Percentiles rank a stretch among this genome's conserved stretches.
phyloP scores from a whole-genome alignment of 164 flowering plant genomes.

The Piper betle region DNA sequence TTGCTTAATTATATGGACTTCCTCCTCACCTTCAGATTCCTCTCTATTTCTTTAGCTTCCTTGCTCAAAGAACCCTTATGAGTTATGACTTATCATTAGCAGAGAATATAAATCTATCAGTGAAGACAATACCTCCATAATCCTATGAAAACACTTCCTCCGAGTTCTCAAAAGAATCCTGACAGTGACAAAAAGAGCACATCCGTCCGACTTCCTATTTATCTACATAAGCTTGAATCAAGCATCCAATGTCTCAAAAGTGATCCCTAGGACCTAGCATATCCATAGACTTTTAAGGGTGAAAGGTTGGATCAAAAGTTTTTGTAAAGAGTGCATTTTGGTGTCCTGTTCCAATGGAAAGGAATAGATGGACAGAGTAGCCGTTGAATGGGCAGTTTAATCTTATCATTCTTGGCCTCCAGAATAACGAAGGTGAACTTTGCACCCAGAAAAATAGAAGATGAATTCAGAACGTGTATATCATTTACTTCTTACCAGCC shows the following conservation, averaged over 20 bases:
- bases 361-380: too few relatives aligned
- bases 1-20: not conserved
- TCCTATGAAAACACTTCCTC: not conserved
- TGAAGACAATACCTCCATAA: not conserved
- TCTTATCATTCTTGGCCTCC: too few relatives aligned
- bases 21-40: not conserved
- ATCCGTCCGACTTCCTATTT: not conserved
- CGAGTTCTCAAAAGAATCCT: not conserved
- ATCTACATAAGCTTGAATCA: not conserved
- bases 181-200: not conserved
- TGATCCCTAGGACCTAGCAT: not conserved
- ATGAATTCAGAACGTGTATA: too few relatives aligned
- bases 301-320: too few relatives aligned
- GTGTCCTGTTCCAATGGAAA: too few relatives aligned
- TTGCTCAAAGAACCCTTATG: not conserved
- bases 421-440: too few relatives aligned
- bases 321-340: too few relatives aligned
- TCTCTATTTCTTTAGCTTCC: not conserved
- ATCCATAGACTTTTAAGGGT: too few relatives aligned
- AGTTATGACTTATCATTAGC: not conserved
- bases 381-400: too few relatives aligned
- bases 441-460: too few relatives aligned
- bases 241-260: not conserved
- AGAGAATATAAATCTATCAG: constrained; percentile 1
- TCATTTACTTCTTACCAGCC: too few relatives aligned